Conservation (phyloP, 2,329 filamentous ascomycete genomes). For the Ceratocystis alfenasii region DNA sequence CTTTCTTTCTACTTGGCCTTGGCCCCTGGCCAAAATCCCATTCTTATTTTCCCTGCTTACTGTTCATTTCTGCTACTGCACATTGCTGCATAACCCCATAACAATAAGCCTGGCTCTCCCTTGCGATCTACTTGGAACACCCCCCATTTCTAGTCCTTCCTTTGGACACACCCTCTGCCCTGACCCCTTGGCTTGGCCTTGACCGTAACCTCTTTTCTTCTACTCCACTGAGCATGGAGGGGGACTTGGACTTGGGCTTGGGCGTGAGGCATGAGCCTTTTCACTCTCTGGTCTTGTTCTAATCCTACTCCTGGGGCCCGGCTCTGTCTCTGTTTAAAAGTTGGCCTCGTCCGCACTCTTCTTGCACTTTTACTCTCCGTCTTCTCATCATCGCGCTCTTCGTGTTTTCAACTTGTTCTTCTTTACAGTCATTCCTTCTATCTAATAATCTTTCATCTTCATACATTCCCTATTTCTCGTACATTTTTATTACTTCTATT, state of each 20-base stretch:
- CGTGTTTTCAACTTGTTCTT: conserved; percentile 16
- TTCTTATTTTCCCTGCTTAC: conserved; percentile 1
- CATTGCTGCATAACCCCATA: no score
- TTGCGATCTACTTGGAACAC: no score
- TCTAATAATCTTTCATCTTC: not conserved
- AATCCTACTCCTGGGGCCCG: not conserved
- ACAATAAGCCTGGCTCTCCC: no score
- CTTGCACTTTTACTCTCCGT: conserved; percentile 9
- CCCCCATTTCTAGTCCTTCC: not conserved
- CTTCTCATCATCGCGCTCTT: conserved; percentile 19
- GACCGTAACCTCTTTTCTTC: not conserved
- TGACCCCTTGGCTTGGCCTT: not conserved
- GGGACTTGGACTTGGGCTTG: not conserved
- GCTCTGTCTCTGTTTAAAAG: conserved; percentile 17
- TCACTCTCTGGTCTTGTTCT: not conserved
- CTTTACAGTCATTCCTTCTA: conserved; percentile 20
- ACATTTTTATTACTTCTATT: conserved; percentile 12
- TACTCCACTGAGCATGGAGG: conserved; percentile 2
- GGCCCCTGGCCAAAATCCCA: not conserved
- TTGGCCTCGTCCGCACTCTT: conserved; percentile 18
- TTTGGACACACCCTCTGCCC: not conserved
- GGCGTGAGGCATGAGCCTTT: not conserved
- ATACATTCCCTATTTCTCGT: conserved; percentile 9
- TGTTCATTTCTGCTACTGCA: not conserved
- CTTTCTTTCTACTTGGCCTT: not conserved